Conservation (phyloP, 2,329 filamentous ascomycete species). For the Pseudogymnoascus sp. region DNA sequence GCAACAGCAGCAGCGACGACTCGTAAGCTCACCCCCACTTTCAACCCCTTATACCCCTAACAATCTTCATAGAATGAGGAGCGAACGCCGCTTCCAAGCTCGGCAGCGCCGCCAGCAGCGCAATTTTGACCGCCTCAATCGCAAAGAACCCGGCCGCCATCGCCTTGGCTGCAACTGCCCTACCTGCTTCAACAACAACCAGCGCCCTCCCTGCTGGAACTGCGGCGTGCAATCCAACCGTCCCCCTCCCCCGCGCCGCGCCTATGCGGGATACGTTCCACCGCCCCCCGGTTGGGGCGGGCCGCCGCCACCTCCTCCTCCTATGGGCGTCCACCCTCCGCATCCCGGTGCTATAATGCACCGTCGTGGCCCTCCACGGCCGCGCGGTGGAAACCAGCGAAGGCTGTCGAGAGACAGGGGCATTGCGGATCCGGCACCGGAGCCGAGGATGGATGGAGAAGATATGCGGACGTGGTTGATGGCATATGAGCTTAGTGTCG, state of each 20-base stretch:
- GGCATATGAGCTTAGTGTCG: slow-evolving; percentile 38
- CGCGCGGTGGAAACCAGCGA: slow-evolving; percentile 16
- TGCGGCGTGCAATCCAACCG: slow-evolving; percentile 30
- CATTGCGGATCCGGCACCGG: slow-evolving; percentile 15
- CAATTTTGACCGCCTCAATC: slow-evolving; percentile 31
- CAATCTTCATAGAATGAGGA: slow-evolving; percentile 10
- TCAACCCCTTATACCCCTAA: background rate
- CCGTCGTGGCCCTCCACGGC: slow-evolving; percentile 17
- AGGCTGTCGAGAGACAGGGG: slow-evolving; percentile 16
- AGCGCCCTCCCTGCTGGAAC: slow-evolving; percentile 35
- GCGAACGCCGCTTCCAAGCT: slow-evolving; percentile 28
- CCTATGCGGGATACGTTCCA: slow-evolving; percentile 13
- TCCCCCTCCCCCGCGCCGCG: slow-evolving; percentile 19
- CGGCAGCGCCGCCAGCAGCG: slow-evolving; percentile 30
- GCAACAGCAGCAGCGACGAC: slow-evolving; percentile 26
- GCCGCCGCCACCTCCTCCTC: slow-evolving; percentile 16
- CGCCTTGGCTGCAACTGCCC: slow-evolving; percentile 38
- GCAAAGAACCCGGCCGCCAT: slow-evolving; percentile 38
- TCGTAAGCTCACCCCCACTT: slow-evolving; percentile 21
- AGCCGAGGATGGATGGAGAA: slow-evolving; percentile 31
- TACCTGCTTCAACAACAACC: slow-evolving; percentile 29
- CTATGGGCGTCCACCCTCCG: slow-evolving; percentile 12
- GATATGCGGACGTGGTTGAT: slow-evolving; percentile 41
- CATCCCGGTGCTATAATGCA: slow-evolving; percentile 1
- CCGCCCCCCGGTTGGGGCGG: slow-evolving; percentile 7